Base-by-base conservation (phyloP, 495 filamentous ascomycete species). In the Xylaria acuta region DNA sequence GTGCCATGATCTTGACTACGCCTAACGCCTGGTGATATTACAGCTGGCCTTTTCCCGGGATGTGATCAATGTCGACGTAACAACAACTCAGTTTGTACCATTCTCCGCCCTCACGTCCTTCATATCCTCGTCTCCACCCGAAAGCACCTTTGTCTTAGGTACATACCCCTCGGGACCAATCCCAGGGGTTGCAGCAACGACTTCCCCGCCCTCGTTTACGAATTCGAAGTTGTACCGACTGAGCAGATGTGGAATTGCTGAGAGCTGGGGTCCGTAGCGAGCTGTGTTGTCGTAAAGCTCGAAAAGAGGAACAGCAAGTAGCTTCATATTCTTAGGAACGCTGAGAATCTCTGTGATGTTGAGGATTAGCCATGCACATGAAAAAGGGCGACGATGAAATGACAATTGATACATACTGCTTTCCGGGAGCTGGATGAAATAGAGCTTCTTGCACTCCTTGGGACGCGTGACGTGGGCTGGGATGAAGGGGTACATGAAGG, bases 261-360 rank as follows among this genome's bases (percentile, higher is more conserved):
- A 97, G 5, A 99, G 89, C 80, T 99, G 96, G 5, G 96, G 96
- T 0, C 96, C 96, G 78, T 99, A 99, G 71, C 96, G 86, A 3
- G 91, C 92, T 1, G 93, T 97, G 83, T 99, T 99, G 78, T 98
- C 96, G 84, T 98, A 99, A 25, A 99, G 88, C 83, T 99, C 96
- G 82, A 98, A 99, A 0, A 99, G 86, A 5, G 96, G 96, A 3
- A 99, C 96, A 14, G 96, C 96, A 32, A 99, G 90, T 8, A 99
- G 88, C 80, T 99, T 99, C 96, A 99, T 98, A 84, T 99, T 99
- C 87, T 99, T 99, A 2, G 96, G 96, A 22, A 98, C 97, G 75
- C 91, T 94, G 56, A 99, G 89, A n/a, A 98, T 92, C 85, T 97
- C 95, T 97, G 76, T 65, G 16, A 45, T 65, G 59, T 36, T 43